Percentiles rank a stretch among this genome's conserved stretches.
Evolutionary conservation across 139 green algal species (phyloP).

Genomic region (Limnomonas spitsbergensis): DNA sequence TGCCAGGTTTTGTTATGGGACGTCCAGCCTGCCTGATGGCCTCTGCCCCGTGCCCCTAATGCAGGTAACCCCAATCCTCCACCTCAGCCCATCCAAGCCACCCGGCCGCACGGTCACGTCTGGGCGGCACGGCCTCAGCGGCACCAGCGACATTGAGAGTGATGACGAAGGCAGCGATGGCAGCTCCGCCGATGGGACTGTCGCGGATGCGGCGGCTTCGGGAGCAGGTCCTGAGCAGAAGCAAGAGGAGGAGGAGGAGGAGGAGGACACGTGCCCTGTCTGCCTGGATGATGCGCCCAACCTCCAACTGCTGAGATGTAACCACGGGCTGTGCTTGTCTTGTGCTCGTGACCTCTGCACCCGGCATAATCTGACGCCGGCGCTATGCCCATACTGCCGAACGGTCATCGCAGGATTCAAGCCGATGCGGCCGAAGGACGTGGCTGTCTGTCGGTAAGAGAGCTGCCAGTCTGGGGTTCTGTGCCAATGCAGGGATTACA

Average conservation of each 20-base stretch:
- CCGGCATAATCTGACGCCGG: constrained; percentile 36
- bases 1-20: too few relatives aligned
- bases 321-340: constrained; percentile 31
- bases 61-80: too few relatives aligned
- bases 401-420: constrained; percentile 29
- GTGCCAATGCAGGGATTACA: too few relatives aligned
- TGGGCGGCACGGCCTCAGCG: too few relatives aligned
- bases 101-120: too few relatives aligned
- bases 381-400: constrained; percentile 45
- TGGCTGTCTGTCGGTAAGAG: too few relatives aligned
- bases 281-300: constrained; percentile 41
- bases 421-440: too few relatives aligned
- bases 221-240: neutral
- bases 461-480: too few relatives aligned
- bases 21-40: too few relatives aligned
- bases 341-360: constrained; percentile 36
- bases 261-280: constrained; percentile 41
- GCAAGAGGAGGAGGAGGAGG: neutral
- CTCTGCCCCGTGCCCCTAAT: too few relatives aligned
- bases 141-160: neutral
- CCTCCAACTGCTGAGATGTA: constrained; percentile 22
- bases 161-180: constrained; percentile 7
- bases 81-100: too few relatives aligned
- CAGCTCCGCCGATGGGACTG: neutral
- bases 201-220: neutral